These are phyloP conservation scores for Aspergillus campestris DNA, from an alignment of 495 filamentous ascomycete genomes.

Conservation along the genomic window DNA sequence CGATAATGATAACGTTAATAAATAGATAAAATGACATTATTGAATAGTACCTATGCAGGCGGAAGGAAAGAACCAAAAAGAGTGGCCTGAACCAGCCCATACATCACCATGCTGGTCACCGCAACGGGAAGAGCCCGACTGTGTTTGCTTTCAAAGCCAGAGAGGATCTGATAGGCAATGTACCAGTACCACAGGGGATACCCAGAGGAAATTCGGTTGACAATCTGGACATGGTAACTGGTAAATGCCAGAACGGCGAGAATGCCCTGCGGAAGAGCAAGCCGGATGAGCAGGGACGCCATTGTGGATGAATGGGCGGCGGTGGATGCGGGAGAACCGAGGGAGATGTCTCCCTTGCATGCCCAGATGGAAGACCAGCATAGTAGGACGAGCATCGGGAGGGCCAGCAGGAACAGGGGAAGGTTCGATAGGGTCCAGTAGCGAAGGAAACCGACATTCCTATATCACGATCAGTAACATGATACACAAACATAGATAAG, in stretches of 20 bases:
- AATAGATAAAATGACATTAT: not conserved
- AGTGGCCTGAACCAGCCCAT: slow-evolving; percentile 70
- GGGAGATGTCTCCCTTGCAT: slow-evolving; percentile 17
- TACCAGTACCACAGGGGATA: slow-evolving; percentile 90
- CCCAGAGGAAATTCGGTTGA: slow-evolving; percentile 79
- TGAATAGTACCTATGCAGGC: slow-evolving; percentile 51
- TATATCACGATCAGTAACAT: slow-evolving; percentile 26
- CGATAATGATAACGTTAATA: too few species aligned
- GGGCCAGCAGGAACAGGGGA: slow-evolving; percentile 78
- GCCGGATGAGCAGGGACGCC: slow-evolving; percentile 40
- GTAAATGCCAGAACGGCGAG: slow-evolving; percentile 64
- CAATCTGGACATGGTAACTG: slow-evolving; percentile 86
- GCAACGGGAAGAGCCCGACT: slow-evolving; percentile 20
- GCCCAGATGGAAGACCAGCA: slow-evolving; percentile 49
- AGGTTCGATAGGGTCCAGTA: slow-evolving; percentile 88
- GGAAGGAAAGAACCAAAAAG: slow-evolving; percentile 91
- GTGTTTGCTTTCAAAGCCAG: slow-evolving; percentile 11
- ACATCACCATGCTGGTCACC: slow-evolving; percentile 65
- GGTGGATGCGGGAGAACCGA: not conserved
- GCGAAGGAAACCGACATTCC: slow-evolving; percentile 77
- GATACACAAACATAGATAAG: not conserved
- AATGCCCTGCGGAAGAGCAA: slow-evolving; percentile 62
- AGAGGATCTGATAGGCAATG: slow-evolving; percentile 40
- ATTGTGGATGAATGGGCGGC: slow-evolving; percentile 23
- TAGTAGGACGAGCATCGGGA: slow-evolving; percentile 69